Evolutionary conservation across 306 rosid genomes (phyloP), one percentile per base, ranked within the genome.

Genomic region (Gastrolobium bilobum): DNA sequence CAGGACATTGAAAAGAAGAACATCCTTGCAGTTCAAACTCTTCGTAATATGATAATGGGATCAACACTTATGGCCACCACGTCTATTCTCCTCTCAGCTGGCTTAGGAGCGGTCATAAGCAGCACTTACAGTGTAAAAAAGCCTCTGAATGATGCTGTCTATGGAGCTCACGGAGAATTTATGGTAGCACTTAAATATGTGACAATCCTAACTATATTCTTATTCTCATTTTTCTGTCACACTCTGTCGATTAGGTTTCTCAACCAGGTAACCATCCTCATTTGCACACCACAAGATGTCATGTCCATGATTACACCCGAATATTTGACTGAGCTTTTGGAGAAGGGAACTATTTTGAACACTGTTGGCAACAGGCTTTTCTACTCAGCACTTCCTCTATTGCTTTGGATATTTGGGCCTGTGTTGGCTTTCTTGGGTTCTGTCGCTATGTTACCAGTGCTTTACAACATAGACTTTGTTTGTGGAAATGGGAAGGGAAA

Each of bases 1-100:
- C 82, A 94, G 98, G 98, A 94, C 57, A 94, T 90, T 77, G 98
- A 94, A 43, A 94, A 94, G 96, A 94, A 91, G 80, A 94, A 94
- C 82, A 94, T 94, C 43, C 60, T 94, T 52, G 98, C 98, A 7
- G 94, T 94, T 48, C 97, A 94, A 87, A 81, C 98, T 0, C 89
- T 94, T 1, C 84, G 98, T 1, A 94, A 94, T 58, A 70, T 89
- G 29, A 89, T 94, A 56, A 94, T 94, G 98, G 98, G 97, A 46
- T 91, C 92, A 75, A 94, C 97, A 43, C 86, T 94, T 13, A 94
- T 94, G 98, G 98, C 98, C 48, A 94, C 98, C 0, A 94, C 97
- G 0, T 90, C 98, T 0, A 89, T 94, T 71, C 97, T 94, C 0
- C 91, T 94, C 7, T 88, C 91, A 10, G 83, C 84, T 0, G 98